A percentile compares a stretch with the other conserved stretches of the same genome.
Conservation (phyloP, 805 yeast species). For the Ogataea philodendri region DNA sequence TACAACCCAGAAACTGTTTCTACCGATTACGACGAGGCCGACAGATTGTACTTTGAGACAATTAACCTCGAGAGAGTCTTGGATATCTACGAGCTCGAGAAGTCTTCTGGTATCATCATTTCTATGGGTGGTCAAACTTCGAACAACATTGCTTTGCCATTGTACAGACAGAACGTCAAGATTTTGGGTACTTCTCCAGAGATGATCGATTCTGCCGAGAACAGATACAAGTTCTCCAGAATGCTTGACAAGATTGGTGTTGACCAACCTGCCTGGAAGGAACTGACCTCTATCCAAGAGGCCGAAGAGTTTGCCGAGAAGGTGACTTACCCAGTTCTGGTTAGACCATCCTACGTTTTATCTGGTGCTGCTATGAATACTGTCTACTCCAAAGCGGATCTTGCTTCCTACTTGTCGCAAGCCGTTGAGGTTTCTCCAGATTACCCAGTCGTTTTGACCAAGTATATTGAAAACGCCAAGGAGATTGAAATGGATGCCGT, state of each 20-base stretch:
- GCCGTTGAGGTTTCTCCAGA: conserved; percentile 98
- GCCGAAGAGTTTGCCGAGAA: conserved; percentile 90
- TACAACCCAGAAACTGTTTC: conserved; percentile 98
- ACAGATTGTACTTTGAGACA: conserved; percentile 92
- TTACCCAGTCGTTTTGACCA: conserved; percentile 96
- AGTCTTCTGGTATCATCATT: conserved; percentile 86
- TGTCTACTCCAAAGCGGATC: conserved; percentile 84
- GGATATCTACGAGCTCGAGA: conserved; percentile 91
- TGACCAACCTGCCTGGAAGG: conserved; percentile 99
- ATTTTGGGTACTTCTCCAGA: conserved; percentile 96
- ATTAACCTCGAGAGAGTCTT: conserved; percentile 90
- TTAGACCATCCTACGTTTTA: conserved; percentile 94
- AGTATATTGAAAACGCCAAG: conserved; percentile 93
- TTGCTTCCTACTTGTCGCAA: conserved; percentile 82
- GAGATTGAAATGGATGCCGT: conserved; percentile 99
- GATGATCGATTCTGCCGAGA: conserved; percentile 98
- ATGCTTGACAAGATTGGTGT: conserved; percentile 95
- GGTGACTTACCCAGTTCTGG: conserved; percentile 91
- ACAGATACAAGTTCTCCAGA: conserved; percentile 95
- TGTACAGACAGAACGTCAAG: conserved; percentile 92
- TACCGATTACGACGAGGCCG: conserved; percentile 98
- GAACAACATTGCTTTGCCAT: conserved; percentile 88
- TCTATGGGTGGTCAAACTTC: conserved; percentile 99
- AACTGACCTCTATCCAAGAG: conserved; percentile 86
- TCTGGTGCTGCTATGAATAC: conserved; percentile 99